Base-by-base conservation (phyloP, 2,329 filamentous ascomycete genomes). In the Phialemonium atrogriseum region DNA sequence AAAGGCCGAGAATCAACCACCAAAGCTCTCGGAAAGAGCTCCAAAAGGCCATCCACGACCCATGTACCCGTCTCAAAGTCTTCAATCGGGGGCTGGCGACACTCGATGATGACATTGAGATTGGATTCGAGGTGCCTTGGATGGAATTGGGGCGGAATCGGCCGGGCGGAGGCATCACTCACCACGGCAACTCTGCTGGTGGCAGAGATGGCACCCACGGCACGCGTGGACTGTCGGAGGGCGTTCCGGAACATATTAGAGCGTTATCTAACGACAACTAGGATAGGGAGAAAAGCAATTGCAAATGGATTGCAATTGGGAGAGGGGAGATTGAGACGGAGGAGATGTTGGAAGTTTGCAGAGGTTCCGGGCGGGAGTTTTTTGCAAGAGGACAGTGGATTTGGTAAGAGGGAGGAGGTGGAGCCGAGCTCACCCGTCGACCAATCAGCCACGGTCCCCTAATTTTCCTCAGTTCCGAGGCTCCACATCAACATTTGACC, bases 211-310 rank as follows among this genome's bases (percentile, higher is more conserved):
- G 85, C 86, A 73, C 85, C 84, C 70, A 89, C 84, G 68, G 84
- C 83, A 75, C 88, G 87, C 73, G 83, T 83, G 66, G 87, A 93
- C 77, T 94, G 87, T 74, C 88, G 80, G 71, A 96, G 77, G 74
- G 89, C 88, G 80, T 84, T 94, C 73, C 89, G 86, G 78, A 95
- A 94, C 89, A 96, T 95, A 70, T 62, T 73, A 51, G 51, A 54
- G 65, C 70, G 66, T 62, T 62, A 55, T 64, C 52, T 66, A 57
- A 56, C 62, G 66, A 58, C 28, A 23, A 62, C 62, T 58, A 56
- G n/a, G 58, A 62, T 55, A 56, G 55, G 64, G 62, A 49, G 59
- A 60, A 61, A 64, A 65, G 64, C 74, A 78, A 78, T 76, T 77
- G 73, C 73, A 68, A 59, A 41, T 58, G 44, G 52, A 52, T 60